Percentiles rank a stretch among this genome's conserved stretches.
Conservation (phyloP, 441 rosid genomes). For the Aquilaria agallochum region DNA sequence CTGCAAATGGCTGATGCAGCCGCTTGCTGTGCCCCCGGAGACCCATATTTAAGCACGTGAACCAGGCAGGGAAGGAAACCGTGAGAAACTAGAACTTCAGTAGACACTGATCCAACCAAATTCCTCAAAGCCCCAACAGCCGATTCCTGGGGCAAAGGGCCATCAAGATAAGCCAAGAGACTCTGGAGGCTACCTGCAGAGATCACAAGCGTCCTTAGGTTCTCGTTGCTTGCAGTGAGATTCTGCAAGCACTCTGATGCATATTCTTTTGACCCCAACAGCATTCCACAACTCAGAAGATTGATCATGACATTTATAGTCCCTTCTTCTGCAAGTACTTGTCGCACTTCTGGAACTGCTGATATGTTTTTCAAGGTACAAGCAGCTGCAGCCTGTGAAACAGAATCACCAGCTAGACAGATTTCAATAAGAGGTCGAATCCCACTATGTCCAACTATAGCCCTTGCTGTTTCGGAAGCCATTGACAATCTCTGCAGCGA, state of each 20-base stretch:
- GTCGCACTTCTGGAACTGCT: constrained; percentile 78
- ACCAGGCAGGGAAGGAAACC: constrained; percentile 59
- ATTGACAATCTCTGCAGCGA: constrained; percentile 80
- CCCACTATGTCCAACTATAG: constrained; percentile 86
- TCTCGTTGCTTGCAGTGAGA: constrained; percentile 77
- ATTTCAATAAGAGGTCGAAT: constrained; percentile 64
- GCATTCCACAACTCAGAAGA: constrained; percentile 71
- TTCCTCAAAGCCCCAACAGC: constrained; percentile 77
- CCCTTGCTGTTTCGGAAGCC: constrained; percentile 66
- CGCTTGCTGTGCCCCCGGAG: constrained; percentile 73
- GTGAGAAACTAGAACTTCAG: constrained; percentile 41
- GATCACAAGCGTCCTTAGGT: constrained; percentile 50
- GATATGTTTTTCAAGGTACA: constrained; percentile 83
- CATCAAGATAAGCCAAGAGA: constrained; percentile 65
- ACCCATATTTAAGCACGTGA: constrained; percentile 80
- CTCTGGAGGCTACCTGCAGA: constrained; percentile 70
- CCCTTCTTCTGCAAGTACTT: constrained; percentile 78
- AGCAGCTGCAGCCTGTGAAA: constrained; percentile 83
- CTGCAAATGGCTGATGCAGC: constrained; percentile 79
- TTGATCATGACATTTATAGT: constrained; percentile 65
- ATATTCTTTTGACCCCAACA: constrained; percentile 76
- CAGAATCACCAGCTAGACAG: constrained; percentile 81
- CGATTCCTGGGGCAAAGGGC: constrained; percentile 86
- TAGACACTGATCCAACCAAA: constrained; percentile 54
- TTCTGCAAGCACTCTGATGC: constrained; percentile 95